A percentile compares a stretch with the other conserved stretches of the same genome.
Conservation (phyloP, 139 green algal species). For the Chloropicon primus region DNA sequence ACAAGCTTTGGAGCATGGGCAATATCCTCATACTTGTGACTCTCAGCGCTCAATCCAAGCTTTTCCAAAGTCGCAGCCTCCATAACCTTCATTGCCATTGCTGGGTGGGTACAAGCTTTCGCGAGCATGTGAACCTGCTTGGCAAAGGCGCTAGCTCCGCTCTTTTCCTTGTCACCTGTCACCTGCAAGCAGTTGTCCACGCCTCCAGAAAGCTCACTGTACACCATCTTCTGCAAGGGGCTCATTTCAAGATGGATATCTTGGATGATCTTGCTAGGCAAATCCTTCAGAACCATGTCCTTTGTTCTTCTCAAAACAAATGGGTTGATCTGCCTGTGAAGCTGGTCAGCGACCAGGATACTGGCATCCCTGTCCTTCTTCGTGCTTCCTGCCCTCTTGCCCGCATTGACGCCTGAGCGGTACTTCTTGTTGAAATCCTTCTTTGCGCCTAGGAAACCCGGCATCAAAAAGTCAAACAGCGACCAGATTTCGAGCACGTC, state of each 20-base stretch:
- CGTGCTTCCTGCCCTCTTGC: slow-evolving; percentile 14
- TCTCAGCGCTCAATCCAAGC: slow-evolving; percentile 6
- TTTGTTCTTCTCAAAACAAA: slow-evolving; percentile 95
- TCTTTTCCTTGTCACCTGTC: neutral
- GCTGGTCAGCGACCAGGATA: slow-evolving; percentile 64
- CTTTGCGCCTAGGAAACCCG: slow-evolving; percentile 54
- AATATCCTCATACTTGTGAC: slow-evolving; percentile 21
- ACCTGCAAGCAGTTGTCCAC: neutral
- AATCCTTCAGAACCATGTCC: slow-evolving; percentile 80
- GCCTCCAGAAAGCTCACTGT: slow-evolving; percentile 52
- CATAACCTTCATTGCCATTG: slow-evolving; percentile 61
- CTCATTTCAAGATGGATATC: slow-evolving; percentile 76
- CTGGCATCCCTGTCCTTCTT: slow-evolving; percentile 47
- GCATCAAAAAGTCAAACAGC: slow-evolving; percentile 98
- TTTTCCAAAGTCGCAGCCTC: slow-evolving; percentile 18
- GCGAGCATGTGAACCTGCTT: slow-evolving; percentile 55
- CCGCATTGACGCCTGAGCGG: slow-evolving; percentile 47
- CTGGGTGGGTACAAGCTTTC: slow-evolving; percentile 88
- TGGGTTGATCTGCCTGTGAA: slow-evolving; percentile 78
- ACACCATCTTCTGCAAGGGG: slow-evolving; percentile 66
- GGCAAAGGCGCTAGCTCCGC: slow-evolving; percentile 10
- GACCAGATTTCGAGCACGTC: slow-evolving; percentile 86
- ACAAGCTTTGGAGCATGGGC: slow-evolving; percentile 81
- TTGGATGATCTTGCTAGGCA: slow-evolving; percentile 93
- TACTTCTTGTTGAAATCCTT: slow-evolving; percentile 71